These are phyloP conservation scores for Pleodorina starrii DNA, from an alignment of 139 green algal genomes.

Conservation along the genomic window DNA sequence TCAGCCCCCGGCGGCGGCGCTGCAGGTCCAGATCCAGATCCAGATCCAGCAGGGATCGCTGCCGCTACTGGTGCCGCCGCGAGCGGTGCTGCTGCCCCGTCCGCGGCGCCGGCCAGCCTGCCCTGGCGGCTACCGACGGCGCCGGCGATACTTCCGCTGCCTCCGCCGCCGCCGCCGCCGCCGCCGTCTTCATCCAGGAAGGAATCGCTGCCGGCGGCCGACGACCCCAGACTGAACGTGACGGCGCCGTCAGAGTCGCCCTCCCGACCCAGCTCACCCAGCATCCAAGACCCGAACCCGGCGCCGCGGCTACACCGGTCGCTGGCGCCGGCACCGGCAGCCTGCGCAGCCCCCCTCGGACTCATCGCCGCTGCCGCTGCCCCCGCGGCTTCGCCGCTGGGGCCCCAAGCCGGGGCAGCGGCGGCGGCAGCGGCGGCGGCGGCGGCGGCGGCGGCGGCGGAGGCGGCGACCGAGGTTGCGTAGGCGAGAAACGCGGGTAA, in stretches of 20 bases:
- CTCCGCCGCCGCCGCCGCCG: background rate
- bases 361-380: background rate
- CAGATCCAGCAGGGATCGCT: too few species aligned
- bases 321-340: background rate
- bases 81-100: too few species aligned
- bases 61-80: too few species aligned
- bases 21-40: too few species aligned
- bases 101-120: background rate
- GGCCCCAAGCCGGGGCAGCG: too few species aligned
- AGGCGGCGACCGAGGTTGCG: too few species aligned
- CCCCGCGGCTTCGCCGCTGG: too few species aligned
- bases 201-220: background rate
- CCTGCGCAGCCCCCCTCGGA: too few species aligned
- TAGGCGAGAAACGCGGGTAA: too few species aligned
- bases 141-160: background rate
- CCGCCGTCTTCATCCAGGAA: background rate
- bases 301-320: background rate
- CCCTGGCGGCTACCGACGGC: background rate
- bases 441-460: too few species aligned
- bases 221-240: slow-evolving; percentile 7
- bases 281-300: background rate
- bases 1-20: too few species aligned
- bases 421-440: too few species aligned
- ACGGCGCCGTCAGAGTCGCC: background rate
- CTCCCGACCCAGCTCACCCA: background rate